Conservation (phyloP, 1,284 basidiomycete genomes). For the Taiwanofungus camphoratus region DNA sequence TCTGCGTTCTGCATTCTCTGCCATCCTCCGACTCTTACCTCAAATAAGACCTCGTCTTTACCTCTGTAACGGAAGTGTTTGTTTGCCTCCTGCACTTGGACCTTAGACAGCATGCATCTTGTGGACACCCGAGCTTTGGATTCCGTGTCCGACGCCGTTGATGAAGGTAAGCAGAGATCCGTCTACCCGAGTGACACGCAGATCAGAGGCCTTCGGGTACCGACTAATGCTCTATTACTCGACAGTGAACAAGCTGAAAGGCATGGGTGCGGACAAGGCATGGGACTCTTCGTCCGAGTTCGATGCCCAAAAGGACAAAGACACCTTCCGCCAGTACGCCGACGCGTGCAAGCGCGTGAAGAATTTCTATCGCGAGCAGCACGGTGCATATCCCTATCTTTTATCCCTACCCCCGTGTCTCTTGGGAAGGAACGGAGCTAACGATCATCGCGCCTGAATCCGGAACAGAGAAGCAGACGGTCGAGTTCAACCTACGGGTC, state of each 20-base stretch:
- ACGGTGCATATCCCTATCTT: constrained; percentile 58
- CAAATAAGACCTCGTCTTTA: too few relatives aligned
- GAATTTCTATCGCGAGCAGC: constrained; percentile 84
- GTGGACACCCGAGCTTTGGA: too few relatives aligned
- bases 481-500: constrained; percentile 76
- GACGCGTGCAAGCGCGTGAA: constrained; percentile 85
- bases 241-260: constrained; percentile 64
- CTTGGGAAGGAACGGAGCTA: too few relatives aligned
- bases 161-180: constrained; percentile 47
- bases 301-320: constrained; percentile 75
- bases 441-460: neutral
- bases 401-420: neutral
- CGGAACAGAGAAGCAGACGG: constrained; percentile 75
- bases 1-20: too few relatives aligned
- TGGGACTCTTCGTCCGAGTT: constrained; percentile 65
- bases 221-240: neutral
- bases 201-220: neutral
- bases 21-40: too few relatives aligned
- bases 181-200: too few relatives aligned
- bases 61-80: too few relatives aligned
- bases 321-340: constrained; percentile 66
- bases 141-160: constrained; percentile 70
- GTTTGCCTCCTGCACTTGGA: too few relatives aligned
- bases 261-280: constrained; percentile 19
- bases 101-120: too few relatives aligned